A percentile compares a stretch with the other conserved stretches of the same genome.
These are phyloP conservation scores for Phytophthora rubi DNA, from an alignment of 352 stramenopile species.

Conservation along the genomic window DNA sequence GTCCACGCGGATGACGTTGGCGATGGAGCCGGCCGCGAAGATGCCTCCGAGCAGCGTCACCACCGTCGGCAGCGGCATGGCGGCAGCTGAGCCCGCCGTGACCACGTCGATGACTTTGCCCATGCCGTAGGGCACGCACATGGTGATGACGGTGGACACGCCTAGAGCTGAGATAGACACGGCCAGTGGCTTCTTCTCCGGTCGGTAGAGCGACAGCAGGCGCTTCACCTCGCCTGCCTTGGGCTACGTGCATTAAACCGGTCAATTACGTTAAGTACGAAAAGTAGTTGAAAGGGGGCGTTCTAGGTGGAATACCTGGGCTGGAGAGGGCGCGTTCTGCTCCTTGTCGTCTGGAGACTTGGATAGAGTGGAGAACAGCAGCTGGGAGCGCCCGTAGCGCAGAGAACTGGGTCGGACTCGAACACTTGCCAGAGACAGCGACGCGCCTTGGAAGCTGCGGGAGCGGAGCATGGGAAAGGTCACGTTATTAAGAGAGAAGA, in stretches of 20 bases:
- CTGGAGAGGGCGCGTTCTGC: neutral
- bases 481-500: neutral
- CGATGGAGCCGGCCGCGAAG: conserved; percentile 73
- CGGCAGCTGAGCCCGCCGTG: conserved; percentile 46
- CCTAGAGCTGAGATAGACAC: conserved; percentile 70
- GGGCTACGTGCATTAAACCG: neutral
- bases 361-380: conserved; percentile 35
- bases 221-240: conserved; percentile 43
- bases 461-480: neutral
- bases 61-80: conserved; percentile 52
- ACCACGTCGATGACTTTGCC: conserved; percentile 84
- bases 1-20: conserved; percentile 77
- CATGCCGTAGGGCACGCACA: conserved; percentile 85
- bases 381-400: conserved; percentile 5
- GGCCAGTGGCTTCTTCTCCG: conserved; percentile 70
- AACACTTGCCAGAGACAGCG: conserved; percentile 14
- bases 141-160: conserved; percentile 76
- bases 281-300: neutral
- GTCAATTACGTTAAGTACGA: conserved; percentile 15
- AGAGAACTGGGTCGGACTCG: neutral
- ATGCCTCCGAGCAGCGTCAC: conserved; percentile 67
- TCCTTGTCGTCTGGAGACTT: conserved; percentile 23
- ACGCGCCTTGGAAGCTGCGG: conserved; percentile 21
- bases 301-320: conserved; percentile 8
- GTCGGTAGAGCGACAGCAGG: conserved; percentile 64